These are phyloP conservation scores for Fusarium paranaense DNA, from an alignment of 2,329 filamentous ascomycete genomes.

Conservation along the genomic window DNA sequence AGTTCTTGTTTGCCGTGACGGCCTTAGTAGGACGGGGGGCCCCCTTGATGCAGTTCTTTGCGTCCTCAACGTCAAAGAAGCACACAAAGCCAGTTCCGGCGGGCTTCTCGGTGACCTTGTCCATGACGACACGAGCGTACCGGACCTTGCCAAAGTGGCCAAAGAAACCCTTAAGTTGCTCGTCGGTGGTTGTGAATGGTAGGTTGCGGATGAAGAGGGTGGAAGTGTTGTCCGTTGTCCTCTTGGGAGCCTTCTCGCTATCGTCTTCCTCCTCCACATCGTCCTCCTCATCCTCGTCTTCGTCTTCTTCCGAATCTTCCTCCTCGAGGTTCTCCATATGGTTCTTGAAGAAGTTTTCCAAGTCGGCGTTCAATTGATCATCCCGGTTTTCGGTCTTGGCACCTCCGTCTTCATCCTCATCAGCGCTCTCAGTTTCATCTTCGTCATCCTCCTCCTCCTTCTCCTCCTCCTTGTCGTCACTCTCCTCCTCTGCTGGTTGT, in stretches of 20 bases:
- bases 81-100: slow-evolving; percentile 96
- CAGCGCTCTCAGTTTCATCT: slow-evolving; percentile 37
- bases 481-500: slow-evolving; percentile 55
- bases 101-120: slow-evolving; percentile 85
- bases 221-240: slow-evolving; percentile 68
- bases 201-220: slow-evolving; percentile 95
- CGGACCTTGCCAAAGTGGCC: slow-evolving; percentile 86
- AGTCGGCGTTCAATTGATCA: slow-evolving; percentile 56
- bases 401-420: slow-evolving; percentile 47
- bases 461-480: slow-evolving; percentile 55
- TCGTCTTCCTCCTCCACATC: slow-evolving; percentile 57
- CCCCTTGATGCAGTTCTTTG: slow-evolving; percentile 77
- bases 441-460: slow-evolving; percentile 54
- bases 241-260: slow-evolving; percentile 42
- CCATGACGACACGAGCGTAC: slow-evolving; percentile 92
- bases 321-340: slow-evolving; percentile 69
- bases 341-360: slow-evolving; percentile 69
- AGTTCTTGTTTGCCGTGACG: slow-evolving; percentile 72
- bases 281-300: slow-evolving; percentile 50
- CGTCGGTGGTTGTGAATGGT: slow-evolving; percentile 88
- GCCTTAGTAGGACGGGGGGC: slow-evolving; percentile 72
- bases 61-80: slow-evolving; percentile 83
- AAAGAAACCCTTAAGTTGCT: slow-evolving; percentile 87
- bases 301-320: slow-evolving; percentile 64
- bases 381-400: slow-evolving; percentile 52